Evolutionary conservation across 2,329 filamentous ascomycete genomes (phyloP), one percentile per base, ranked within the genome.

Genomic region (Alternaria brassicae): DNA sequence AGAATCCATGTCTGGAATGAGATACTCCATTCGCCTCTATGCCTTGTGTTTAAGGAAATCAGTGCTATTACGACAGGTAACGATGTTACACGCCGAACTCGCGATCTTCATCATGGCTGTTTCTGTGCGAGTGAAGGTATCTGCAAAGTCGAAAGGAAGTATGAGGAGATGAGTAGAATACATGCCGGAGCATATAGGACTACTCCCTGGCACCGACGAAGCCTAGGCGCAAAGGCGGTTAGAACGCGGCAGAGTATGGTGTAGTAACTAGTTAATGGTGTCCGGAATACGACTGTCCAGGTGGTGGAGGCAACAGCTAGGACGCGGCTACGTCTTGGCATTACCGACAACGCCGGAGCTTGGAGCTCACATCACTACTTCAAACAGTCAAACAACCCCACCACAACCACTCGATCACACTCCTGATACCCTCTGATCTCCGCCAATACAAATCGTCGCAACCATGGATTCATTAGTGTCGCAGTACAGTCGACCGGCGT

Each of bases 391-490:
- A 50, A 57, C 62, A 44, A 54, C 50, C 58, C 60, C 64, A 53
- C 62, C 53, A 55, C 64, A 47, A 41, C 52, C 48, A 39, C 53
- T 48, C 53, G 53, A 57, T 58, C 60, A 51, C 60, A 30, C 28
- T 21, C 39, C 54, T 27, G 12, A 52, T 44, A 48, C 50, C 58
- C 19, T 52, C 30, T 51, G 23, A 28, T 42, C 51, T 49, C 44
- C 27, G 40, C 52, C 30, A 58, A 57, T 47, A 52, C 50, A 67
- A 40, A 65, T 34, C 61, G 30, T 42, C 50, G 41, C 61, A 53
- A 41, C 27, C 61, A 99, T 99, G 95, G 92, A 99, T 81, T 87
- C 92, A 72, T 88, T 99, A 78, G 92, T 99, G 72, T 89, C 93
- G 70, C 91, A 90, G 80, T 98, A 98, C 86, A 92, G 90, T 82